phyloP scores from a whole-genome alignment of 352 stramenopile species.

The Pythium sp. region DNA sequence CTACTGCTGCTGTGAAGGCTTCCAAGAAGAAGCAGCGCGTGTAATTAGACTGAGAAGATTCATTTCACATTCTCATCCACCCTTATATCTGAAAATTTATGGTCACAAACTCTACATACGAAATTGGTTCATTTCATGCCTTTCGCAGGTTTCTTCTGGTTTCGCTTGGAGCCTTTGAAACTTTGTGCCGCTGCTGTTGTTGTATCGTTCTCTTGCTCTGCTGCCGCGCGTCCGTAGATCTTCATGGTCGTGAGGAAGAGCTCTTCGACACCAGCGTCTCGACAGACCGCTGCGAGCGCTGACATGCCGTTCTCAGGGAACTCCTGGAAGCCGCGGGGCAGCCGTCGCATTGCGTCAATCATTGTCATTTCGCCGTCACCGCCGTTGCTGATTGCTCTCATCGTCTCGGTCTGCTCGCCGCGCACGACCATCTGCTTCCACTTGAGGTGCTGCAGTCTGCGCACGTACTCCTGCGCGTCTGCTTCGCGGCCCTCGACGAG shows the following conservation, averaged over 20 bases:
- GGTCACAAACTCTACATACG: background rate
- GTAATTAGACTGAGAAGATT: slow-evolving; percentile 28
- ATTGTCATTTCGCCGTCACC: background rate
- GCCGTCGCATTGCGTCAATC: slow-evolving; percentile 29
- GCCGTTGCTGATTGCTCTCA: background rate
- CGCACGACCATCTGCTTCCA: slow-evolving; percentile 85
- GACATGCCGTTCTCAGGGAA: slow-evolving; percentile 71
- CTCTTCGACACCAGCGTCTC: slow-evolving; percentile 43
- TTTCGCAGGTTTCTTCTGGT: background rate
- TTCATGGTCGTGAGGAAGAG: slow-evolving; percentile 84
- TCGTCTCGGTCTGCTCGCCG: slow-evolving; percentile 55
- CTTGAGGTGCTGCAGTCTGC: slow-evolving; percentile 61
- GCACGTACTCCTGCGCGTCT: slow-evolving; percentile 66
- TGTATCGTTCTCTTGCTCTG: background rate
- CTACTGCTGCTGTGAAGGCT: slow-evolving; percentile 10
- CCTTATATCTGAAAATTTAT: background rate
- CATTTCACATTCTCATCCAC: background rate
- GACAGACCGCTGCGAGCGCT: slow-evolving; percentile 47
- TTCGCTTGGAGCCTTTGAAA: background rate
- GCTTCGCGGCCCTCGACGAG: slow-evolving; percentile 62
- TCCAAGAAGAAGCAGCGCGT: slow-evolving; percentile 45
- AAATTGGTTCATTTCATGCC: background rate
- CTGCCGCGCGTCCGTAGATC: slow-evolving; percentile 41
- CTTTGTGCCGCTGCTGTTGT: background rate
- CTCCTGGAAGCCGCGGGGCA: slow-evolving; percentile 51